Evolutionary conservation across 108 stramenopile species (phyloP).

Genomic region (Nitzschia putrida): DNA sequence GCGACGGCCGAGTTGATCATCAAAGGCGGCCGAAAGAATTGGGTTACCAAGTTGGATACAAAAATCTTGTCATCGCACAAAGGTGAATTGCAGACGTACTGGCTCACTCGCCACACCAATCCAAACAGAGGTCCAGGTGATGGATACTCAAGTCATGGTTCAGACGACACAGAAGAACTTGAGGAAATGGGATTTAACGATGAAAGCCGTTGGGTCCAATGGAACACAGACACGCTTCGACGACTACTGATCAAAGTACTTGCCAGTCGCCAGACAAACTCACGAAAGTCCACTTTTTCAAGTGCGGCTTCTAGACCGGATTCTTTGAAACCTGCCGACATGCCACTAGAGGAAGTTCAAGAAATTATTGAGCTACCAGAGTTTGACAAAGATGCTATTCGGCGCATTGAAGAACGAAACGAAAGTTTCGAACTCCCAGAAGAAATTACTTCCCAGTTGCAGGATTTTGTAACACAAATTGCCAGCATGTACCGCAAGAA

Average conservation of each 20-base stretch:
- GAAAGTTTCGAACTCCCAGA: background rate
- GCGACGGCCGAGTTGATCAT: conserved; percentile 8
- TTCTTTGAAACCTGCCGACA: background rate
- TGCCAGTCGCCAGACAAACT: background rate
- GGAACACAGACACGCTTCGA: background rate
- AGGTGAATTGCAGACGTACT: conserved; percentile 27
- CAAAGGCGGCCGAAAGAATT: conserved; percentile 3
- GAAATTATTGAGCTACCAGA: conserved; percentile 8
- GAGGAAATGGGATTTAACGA: background rate
- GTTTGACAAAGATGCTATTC: conserved; percentile 6
- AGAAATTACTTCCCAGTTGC: background rate
- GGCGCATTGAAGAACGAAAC: background rate
- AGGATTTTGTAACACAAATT: conserved; percentile 1
- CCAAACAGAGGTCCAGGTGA: background rate
- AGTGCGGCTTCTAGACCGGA: too few species aligned
- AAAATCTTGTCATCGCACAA: conserved; percentile 6
- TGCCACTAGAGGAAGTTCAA: conserved; percentile 7
- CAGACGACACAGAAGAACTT: background rate
- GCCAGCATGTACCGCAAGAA: conserved; percentile 2
- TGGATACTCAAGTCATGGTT: background rate
- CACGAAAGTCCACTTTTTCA: background rate
- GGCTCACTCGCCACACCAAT: background rate
- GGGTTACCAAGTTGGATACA: background rate
- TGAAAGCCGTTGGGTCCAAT: conserved; percentile 9
- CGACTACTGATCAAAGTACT: background rate